phyloP scores from a whole-genome alignment of 345 rosid species.

The Balakata baccata region DNA sequence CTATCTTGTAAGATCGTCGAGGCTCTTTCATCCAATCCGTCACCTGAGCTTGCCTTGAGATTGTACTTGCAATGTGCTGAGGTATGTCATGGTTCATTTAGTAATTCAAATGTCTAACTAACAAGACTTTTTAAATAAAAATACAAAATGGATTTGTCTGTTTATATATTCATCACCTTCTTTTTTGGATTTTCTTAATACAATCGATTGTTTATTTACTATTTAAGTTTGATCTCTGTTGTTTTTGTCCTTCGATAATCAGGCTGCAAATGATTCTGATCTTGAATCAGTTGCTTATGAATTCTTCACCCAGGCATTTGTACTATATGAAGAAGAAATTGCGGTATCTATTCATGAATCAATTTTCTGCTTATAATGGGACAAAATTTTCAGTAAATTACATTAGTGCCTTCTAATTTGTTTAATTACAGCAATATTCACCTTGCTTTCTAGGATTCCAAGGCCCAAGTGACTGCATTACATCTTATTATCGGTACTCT shows the following conservation, averaged over 20 bases:
- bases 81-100: constrained; percentile 41
- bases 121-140: no score
- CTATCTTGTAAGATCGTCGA: constrained; percentile 65
- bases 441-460: constrained; percentile 61
- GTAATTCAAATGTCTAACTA: neutral
- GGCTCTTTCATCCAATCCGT: constrained; percentile 66
- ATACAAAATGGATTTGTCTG: no score
- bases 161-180: neutral
- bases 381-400: neutral
- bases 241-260: constrained; percentile 9
- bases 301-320: constrained; percentile 88
- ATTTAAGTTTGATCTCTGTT: neutral
- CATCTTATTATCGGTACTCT: constrained; percentile 88
- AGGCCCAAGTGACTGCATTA: constrained; percentile 89
- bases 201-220: neutral
- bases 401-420: neutral
- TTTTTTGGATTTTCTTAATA: neutral
- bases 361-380: neutral
- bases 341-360: constrained; percentile 43
- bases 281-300: constrained; percentile 94
- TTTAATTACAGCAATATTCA: neutral
- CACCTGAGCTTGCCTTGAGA: constrained; percentile 83
- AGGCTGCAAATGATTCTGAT: constrained; percentile 96
- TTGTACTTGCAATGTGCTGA: constrained; percentile 95
- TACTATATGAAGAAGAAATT: constrained; percentile 92